Base-by-base conservation (phyloP, 345 rosid genomes). In the Salix arbutifolia region DNA sequence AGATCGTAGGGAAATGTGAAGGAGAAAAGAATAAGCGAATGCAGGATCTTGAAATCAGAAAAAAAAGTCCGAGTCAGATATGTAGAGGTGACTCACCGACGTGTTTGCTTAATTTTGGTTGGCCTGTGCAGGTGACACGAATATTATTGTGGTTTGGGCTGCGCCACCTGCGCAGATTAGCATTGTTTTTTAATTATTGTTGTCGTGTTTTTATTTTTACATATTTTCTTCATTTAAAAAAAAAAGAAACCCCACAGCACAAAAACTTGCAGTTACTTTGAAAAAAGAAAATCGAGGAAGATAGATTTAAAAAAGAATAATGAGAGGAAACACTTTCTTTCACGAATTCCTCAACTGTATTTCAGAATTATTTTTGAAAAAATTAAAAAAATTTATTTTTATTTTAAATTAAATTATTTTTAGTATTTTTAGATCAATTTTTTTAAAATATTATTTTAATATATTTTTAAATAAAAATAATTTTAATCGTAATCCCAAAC, bases 161-260 rank as follows among this genome's bases (percentile, higher is more conserved):
- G 78, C 72, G 78, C 78, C 31, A 6, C 67, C 72, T 8, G 72
- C 72, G 66, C 56, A 75, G 14, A 33, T 53, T 67, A 67, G 65
- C 35, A 3, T 30, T 30, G 5, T 16, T 65, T 65, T 65, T 38
- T 38, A 38, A 38, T 38, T 38, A 38, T 38, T 65, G 5, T 26
- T 62, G 11, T 33, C 37, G 26, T 2, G 14, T 26, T 61, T 69
- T 13, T 4, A n/a, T 5, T 7, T 28, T 8, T 3, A 1, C 48
- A 2, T 10, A 1, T 48, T 65, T 7, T 6, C 21, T n/a, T 53
- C 11, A 1, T 35, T 52, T 18, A 33, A 5, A 33, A 33, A 33
- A 33, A 31, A 33, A 4, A 33, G 0, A 33, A 0, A 5, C 5
- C 48, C 48, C 48, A 0, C 12, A 1, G 48, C 66, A 62, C 66